These are phyloP conservation scores for Actinomortierella ambigua DNA, from an alignment of 371 early-diverging fungal species.

Conservation along the genomic window DNA sequence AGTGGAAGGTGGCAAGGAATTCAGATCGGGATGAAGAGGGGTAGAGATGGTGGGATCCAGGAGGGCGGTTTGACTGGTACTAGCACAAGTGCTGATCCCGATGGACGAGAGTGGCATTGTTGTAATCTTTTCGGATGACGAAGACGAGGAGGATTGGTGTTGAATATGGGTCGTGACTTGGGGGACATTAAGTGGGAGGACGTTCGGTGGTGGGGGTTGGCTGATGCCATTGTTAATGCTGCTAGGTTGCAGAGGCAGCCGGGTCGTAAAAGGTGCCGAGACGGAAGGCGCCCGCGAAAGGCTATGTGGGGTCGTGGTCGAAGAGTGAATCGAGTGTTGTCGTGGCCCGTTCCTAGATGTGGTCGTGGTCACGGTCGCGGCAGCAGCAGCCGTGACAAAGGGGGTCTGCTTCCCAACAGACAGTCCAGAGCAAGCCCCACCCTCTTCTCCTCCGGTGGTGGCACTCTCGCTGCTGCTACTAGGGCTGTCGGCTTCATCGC, in stretches of 20 bases:
- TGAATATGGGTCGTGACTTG: neutral
- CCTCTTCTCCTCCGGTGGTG: too few species aligned
- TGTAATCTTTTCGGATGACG: slow-evolving; percentile 1
- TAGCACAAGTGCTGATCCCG: neutral
- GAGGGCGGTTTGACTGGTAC: too few species aligned
- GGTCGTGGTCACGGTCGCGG: slow-evolving; percentile 3
- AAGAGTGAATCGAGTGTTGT: neutral
- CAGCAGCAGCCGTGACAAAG: neutral
- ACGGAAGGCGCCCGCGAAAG: slow-evolving; percentile 29
- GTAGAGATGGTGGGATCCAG: too few species aligned
- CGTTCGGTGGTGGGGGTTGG: neutral
- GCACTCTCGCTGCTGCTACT: too few species aligned
- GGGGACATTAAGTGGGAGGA: neutral
- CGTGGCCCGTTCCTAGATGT: neutral
- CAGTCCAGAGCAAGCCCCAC: neutral
- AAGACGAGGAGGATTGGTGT: neutral
- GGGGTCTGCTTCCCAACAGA: neutral
- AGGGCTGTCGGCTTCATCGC: too few species aligned
- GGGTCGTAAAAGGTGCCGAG: slow-evolving; percentile 35
- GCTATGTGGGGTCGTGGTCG: neutral
- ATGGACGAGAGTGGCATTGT: neutral
- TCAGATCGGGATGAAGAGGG: too few species aligned
- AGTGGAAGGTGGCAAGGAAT: too few species aligned
- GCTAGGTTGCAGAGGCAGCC: slow-evolving; percentile 36
- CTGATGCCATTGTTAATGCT: neutral